These are phyloP conservation scores for Solanum phureja DNA, from an alignment of 257 asterid species.

Conservation along the genomic window DNA sequence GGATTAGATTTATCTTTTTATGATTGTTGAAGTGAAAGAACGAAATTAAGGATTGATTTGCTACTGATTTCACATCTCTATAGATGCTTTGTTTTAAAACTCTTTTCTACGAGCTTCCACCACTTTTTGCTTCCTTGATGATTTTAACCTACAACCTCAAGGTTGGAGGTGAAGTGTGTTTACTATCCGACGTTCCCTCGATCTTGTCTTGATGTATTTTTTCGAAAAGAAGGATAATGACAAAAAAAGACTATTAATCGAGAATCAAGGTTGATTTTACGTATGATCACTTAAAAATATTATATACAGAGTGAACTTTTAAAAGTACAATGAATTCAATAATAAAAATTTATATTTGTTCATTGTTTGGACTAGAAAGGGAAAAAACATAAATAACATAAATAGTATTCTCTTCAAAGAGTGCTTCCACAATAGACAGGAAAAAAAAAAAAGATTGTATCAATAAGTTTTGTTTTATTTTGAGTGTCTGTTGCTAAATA, in stretches of 20 bases:
- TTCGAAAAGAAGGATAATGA: no score
- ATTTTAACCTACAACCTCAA: not conserved
- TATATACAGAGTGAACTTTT: rapidly evolving
- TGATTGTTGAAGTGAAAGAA: not conserved
- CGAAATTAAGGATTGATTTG: not conserved
- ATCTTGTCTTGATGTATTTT: no score
- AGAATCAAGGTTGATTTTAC: not conserved
- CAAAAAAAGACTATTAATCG: no score
- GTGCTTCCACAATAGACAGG: not conserved
- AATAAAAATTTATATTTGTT: not conserved
- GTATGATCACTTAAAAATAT: no score
- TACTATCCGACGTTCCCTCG: no score
- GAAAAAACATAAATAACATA: not conserved
- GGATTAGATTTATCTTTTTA: not conserved
- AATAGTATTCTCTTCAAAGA: not conserved
- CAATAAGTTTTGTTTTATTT: no score
- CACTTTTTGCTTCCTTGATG: not conserved
- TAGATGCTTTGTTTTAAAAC: no score
- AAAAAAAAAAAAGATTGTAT: not conserved
- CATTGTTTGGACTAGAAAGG: not conserved
- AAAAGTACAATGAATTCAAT: no score
- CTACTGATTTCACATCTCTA: not conserved
- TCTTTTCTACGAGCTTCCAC: no score
- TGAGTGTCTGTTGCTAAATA: no score
- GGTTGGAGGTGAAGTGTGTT: not conserved